Conservation (phyloP, 2,329 filamentous ascomycete genomes). For the Curvularia lunata region DNA sequence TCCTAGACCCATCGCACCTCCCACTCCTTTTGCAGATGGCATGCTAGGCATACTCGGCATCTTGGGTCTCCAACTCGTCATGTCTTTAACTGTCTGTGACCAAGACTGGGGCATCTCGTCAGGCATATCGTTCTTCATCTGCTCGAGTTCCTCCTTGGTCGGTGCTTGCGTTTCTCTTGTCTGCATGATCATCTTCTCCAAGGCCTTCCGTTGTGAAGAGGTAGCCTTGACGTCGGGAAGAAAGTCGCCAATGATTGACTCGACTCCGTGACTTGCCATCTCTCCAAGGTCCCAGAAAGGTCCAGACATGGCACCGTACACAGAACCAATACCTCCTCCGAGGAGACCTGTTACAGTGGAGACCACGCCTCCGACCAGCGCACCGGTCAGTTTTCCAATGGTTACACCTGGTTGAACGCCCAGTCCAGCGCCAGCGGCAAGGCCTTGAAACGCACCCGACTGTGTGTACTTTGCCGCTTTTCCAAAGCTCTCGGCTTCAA, state of each 20-base stretch:
- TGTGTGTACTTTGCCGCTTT: constrained; percentile 51
- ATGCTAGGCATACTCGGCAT: constrained; percentile 40
- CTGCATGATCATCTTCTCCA: constrained; percentile 50
- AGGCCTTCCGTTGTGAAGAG: constrained; percentile 42
- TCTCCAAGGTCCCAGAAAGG: constrained; percentile 47
- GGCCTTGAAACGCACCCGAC: constrained; percentile 49
- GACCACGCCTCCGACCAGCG: constrained; percentile 44
- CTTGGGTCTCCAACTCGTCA: constrained; percentile 41
- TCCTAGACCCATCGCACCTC: constrained; percentile 33
- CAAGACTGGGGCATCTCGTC: constrained; percentile 44
- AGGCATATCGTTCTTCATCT: constrained; percentile 44
- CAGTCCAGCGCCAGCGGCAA: constrained; percentile 49
- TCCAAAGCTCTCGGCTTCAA: constrained; percentile 51
- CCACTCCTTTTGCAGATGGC: constrained; percentile 30
- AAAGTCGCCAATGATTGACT: constrained; percentile 41
- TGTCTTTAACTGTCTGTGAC: constrained; percentile 42
- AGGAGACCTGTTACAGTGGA: constrained; percentile 45
- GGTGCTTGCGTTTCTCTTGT: constrained; percentile 44
- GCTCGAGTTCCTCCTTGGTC: constrained; percentile 41
- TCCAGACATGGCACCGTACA: constrained; percentile 46
- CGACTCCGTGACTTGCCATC: constrained; percentile 46
- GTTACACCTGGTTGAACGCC: constrained; percentile 47
- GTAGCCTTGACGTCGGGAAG: constrained; percentile 46
- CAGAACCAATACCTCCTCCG: constrained; percentile 45
- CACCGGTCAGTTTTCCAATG: constrained; percentile 45